These are phyloP conservation scores for Hypomontagnella monticulosa DNA, from an alignment of 495 filamentous ascomycete species.

Conservation along the genomic window DNA sequence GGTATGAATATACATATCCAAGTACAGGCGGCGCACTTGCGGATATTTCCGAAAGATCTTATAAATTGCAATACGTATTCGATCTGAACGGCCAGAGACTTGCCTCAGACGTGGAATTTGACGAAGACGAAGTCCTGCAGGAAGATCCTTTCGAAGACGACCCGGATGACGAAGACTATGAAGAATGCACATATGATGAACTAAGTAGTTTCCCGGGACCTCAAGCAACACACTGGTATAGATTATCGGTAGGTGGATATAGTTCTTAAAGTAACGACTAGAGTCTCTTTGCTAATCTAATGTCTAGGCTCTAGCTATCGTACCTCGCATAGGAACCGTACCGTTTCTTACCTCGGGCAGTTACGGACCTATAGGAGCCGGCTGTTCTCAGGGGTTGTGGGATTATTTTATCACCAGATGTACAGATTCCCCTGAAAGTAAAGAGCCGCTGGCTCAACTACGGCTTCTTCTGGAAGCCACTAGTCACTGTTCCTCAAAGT, in stretches of 20 bases:
- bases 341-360: neutral
- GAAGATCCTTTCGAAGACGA: slow-evolving; percentile 46
- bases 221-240: slow-evolving; percentile 49
- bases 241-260: slow-evolving; percentile 44
- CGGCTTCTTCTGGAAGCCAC: neutral
- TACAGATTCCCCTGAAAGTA: neutral
- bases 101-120: slow-evolving; percentile 32
- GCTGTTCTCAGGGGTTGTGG: neutral
- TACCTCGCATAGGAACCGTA: slow-evolving; percentile 22
- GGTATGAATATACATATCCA: slow-evolving; percentile 22
- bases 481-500: neutral
- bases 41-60: neutral
- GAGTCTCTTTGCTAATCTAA: neutral
- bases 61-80: slow-evolving; percentile 26
- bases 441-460: neutral
- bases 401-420: slow-evolving; percentile 4
- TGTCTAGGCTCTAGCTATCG: slow-evolving; percentile 28
- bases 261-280: neutral
- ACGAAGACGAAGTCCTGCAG: slow-evolving; percentile 46
- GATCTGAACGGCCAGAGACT: slow-evolving; percentile 40
- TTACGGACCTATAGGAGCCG: neutral
- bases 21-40: too few species aligned
- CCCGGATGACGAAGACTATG: slow-evolving; percentile 52
- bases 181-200: slow-evolving; percentile 41
- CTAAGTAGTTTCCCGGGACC: slow-evolving; percentile 26